A percentile compares a stretch with the other conserved stretches of the same genome.
phyloP scores from a whole-genome alignment of 1,284 basidiomycete species.

The Athelia psychrophila region DNA sequence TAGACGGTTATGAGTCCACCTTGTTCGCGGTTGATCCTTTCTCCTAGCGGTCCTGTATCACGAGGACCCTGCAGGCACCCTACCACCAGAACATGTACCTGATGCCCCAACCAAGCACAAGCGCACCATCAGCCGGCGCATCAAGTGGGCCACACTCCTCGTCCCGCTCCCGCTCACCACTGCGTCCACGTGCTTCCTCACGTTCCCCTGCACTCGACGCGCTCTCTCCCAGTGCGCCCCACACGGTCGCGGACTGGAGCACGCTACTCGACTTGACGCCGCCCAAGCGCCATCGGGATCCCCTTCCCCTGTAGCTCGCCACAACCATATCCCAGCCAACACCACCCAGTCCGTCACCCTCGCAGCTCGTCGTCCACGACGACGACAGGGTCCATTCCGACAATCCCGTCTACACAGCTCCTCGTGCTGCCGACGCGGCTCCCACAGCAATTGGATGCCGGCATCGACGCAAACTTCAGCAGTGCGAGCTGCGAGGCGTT shows the following conservation, averaged over 20 bases:
- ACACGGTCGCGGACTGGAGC: slow-evolving; percentile 21
- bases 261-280: slow-evolving; percentile 29
- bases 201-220: slow-evolving; percentile 46
- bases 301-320: slow-evolving; percentile 7
- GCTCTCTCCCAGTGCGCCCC: slow-evolving; percentile 24
- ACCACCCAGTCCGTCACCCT: slow-evolving; percentile 12
- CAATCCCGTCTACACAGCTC: slow-evolving; percentile 31
- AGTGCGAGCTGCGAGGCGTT: slow-evolving; percentile 15
- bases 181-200: slow-evolving; percentile 44
- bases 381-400: too few species aligned
- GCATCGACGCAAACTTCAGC: slow-evolving; percentile 9
- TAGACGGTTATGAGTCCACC: too few species aligned
- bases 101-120: slow-evolving; percentile 29
- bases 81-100: slow-evolving; percentile 10
- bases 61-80: slow-evolving; percentile 2
- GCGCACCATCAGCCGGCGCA: slow-evolving; percentile 38
- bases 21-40: slow-evolving; percentile 3
- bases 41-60: slow-evolving; percentile 2
- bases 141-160: slow-evolving; percentile 47
- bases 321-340: slow-evolving; percentile 5
- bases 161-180: slow-evolving; percentile 54
- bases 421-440: slow-evolving; percentile 67
- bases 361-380: slow-evolving; percentile 8
- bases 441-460: slow-evolving; percentile 67
- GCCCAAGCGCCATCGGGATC: slow-evolving; percentile 38